Evolutionary conservation across 2,329 filamentous ascomycete species (phyloP), one percentile per base, ranked within the genome.

Genomic region (Fusarium citri): DNA sequence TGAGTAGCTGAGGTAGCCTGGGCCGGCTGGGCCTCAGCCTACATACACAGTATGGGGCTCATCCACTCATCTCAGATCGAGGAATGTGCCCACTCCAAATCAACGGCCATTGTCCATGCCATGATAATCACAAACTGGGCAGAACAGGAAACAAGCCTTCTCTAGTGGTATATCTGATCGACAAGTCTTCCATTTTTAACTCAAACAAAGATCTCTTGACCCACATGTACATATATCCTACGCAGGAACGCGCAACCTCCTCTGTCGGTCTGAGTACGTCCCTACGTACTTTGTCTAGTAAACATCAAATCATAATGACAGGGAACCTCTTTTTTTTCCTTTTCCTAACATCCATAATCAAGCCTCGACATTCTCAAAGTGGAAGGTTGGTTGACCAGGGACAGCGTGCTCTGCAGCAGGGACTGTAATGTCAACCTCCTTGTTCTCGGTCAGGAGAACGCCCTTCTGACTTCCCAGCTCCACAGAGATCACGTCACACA

Each of bases 341-440:
- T 30, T 53, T 48, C 28, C 25, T 18, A 31, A 30, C 37, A 28
- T 50, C 47, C 55, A 37, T n/a, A 48, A 28, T 63, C 72, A 81
- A 41, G 72, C 81, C 74, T 86, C 84, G 55, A 96, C 86, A 79
- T 97, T 97, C 82, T 93, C 91, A 82, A 98, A 97, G 74, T 88
- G 84, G 81, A 97, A 97, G 43, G 88, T 92, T 54, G 94, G 94
- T 71, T 87, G 85, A 3, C 94, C 94, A 16, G 95, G 95, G 61
- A 96, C 89, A 8, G 95, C 94, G 72, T 85, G 85, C 76, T 93
- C 92, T 15, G 93, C 93, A 55, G 83, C 79, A 3, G 83, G 84
- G 16, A 83, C 86, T 70, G 84, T 83, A 68, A 86, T 83, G 72
- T 87, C 87, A 74, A 90, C 88, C 57, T 88, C 87, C 74, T 81